Conservation (phyloP, 2,329 filamentous ascomycete genomes). For the Acrocalymma vagum region DNA sequence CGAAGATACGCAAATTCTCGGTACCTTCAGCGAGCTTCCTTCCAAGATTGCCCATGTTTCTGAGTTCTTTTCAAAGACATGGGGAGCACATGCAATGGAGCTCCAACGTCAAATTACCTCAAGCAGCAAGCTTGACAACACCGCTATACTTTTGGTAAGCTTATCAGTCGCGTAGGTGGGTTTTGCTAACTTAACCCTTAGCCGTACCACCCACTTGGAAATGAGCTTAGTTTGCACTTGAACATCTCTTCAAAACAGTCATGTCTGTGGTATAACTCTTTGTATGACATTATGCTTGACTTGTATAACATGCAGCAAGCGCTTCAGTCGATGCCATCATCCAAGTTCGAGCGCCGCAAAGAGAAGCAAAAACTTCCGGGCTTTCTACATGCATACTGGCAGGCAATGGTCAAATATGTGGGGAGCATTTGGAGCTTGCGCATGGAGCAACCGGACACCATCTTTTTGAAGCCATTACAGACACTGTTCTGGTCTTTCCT, state of each 20-base stretch:
- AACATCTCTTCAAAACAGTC: constrained; percentile 14
- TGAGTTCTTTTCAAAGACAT: constrained; percentile 42
- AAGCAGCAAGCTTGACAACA: too few species aligned
- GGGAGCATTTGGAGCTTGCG: constrained; percentile 20
- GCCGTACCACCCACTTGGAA: constrained; percentile 57
- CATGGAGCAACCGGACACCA: constrained; percentile 15
- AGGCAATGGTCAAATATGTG: constrained; percentile 24
- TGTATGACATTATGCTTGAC: constrained; percentile 41
- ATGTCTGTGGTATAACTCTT: constrained; percentile 25
- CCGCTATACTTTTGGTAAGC: constrained; percentile 22
- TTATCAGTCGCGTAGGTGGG: too few species aligned
- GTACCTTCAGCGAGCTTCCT: not conserved
- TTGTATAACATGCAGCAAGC: constrained; percentile 40
- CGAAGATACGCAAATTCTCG: not conserved
- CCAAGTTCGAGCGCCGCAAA: constrained; percentile 43
- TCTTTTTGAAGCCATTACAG: constrained; percentile 34
- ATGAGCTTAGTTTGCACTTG: constrained; percentile 50
- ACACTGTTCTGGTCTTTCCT: constrained; percentile 61
- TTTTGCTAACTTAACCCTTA: too few species aligned
- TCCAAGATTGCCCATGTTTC: constrained; percentile 26
- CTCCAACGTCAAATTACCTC: constrained; percentile 8
- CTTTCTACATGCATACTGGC: constrained; percentile 38
- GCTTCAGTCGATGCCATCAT: constrained; percentile 33
- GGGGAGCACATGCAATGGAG: constrained; percentile 19
- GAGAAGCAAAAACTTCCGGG: constrained; percentile 44